phyloP scores from a whole-genome alignment of 768 basidiomycete genomes.

The Pleurotus cornucopiae region DNA sequence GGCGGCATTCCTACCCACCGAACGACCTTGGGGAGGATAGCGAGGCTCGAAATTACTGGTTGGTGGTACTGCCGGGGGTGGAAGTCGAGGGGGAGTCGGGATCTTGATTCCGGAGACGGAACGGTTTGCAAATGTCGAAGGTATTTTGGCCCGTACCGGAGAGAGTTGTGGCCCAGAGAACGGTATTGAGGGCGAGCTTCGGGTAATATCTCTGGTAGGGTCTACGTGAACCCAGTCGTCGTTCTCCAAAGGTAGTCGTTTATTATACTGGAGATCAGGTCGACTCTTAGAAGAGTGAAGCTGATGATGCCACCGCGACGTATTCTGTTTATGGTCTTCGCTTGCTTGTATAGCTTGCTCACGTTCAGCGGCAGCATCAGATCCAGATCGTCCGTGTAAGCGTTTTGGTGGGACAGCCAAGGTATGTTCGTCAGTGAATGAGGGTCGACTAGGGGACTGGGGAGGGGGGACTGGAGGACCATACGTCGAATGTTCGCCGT shows the following conservation, averaged over 20 bases:
- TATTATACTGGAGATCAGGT: slow-evolving; percentile 12
- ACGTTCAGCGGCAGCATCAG: slow-evolving; percentile 48
- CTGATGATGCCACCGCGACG: slow-evolving; percentile 3
- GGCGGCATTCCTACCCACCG: slow-evolving; percentile 38
- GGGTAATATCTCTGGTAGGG: slow-evolving; percentile 7
- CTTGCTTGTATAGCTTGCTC: slow-evolving; percentile 35
- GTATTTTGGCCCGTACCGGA: slow-evolving; percentile 23
- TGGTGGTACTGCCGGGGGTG: slow-evolving; percentile 32
- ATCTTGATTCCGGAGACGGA: slow-evolving; percentile 22
- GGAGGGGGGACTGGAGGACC: slow-evolving; percentile 31
- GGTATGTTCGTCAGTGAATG: slow-evolving; percentile 32
- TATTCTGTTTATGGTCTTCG: slow-evolving; percentile 28
- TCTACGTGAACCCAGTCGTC: slow-evolving; percentile 17
- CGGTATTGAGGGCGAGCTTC: slow-evolving; percentile 18
- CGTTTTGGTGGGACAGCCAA: slow-evolving; percentile 26
- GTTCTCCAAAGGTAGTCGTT: slow-evolving; percentile 18
- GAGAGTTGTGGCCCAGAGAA: slow-evolving; percentile 24
- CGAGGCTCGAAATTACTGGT: slow-evolving; percentile 24
- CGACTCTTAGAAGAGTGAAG: slow-evolving; percentile 14
- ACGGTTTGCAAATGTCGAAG: slow-evolving; percentile 24
- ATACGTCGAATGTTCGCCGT: slow-evolving; percentile 28
- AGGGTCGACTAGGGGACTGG: slow-evolving; percentile 39
- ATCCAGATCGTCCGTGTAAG: slow-evolving; percentile 40
- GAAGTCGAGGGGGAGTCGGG: slow-evolving; percentile 33
- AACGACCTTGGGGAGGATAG: slow-evolving; percentile 23